Conservation (phyloP, 805 yeast species). For the Clavispora vitiphila region DNA sequence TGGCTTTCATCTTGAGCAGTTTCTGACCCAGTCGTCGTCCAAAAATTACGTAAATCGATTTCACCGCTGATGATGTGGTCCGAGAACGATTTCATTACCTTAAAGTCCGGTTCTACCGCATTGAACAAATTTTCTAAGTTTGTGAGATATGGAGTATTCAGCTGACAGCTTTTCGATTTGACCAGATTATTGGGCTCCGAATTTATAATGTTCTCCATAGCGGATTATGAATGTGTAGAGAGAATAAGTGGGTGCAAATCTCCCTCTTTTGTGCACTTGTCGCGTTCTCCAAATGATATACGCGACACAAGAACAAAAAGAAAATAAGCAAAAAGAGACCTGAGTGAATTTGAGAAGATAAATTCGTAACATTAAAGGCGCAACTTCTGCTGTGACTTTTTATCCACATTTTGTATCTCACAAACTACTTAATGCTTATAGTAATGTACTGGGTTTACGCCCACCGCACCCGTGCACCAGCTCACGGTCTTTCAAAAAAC, state of each 20-base stretch:
- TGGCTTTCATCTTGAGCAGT: neutral
- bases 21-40: neutral
- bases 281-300: neutral
- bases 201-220: neutral
- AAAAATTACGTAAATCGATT: neutral
- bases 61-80: neutral
- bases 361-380: too few relatives aligned
- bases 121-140: neutral
- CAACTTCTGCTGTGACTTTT: too few relatives aligned
- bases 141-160: neutral
- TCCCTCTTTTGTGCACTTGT: neutral
- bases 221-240: neutral
- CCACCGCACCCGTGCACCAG: slow-evolving; percentile 8
- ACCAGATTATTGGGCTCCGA: too few relatives aligned
- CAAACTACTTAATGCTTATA: too few relatives aligned
- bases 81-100: neutral
- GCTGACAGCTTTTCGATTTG: neutral
- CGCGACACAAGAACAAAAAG: too few relatives aligned
- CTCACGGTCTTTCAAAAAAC: neutral
- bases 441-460: too few relatives aligned
- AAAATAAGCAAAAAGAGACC: too few relatives aligned
- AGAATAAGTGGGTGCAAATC: neutral
- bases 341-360: too few relatives aligned
- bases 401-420: too few relatives aligned
- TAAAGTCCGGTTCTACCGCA: neutral